A percentile compares a stretch with the other conserved stretches of the same genome.
Evolutionary conservation across 345 rosid species (phyloP).

Genomic region (Geranium rotundifolium): DNA sequence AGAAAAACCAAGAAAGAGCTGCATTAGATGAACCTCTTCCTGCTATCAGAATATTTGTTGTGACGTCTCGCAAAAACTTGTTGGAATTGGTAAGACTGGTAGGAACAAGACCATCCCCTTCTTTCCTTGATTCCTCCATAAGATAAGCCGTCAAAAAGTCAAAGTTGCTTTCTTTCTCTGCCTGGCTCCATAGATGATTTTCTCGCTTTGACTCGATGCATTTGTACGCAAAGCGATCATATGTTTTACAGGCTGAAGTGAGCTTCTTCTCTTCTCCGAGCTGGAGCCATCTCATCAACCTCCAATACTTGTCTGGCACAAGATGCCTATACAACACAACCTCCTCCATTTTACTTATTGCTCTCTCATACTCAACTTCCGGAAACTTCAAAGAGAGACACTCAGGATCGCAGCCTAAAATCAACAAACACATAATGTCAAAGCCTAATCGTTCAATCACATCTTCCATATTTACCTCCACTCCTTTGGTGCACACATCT

Average conservation of each 20-base stretch:
- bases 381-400: constrained; percentile 26
- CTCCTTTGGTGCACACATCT: constrained; percentile 14
- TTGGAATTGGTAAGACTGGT: no score
- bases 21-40: no score
- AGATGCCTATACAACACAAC: constrained; percentile 29
- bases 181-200: no score
- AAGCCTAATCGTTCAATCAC: constrained; percentile 32
- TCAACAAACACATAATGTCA: constrained; percentile 25
- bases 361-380: constrained; percentile 15
- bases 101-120: no score
- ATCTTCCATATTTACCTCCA: constrained; percentile 29
- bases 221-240: constrained; percentile 11
- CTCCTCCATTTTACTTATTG: constrained; percentile 29
- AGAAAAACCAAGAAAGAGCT: no score
- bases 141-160: no score
- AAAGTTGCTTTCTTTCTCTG: no score
- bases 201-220: constrained; percentile 20
- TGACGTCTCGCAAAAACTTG: no score
- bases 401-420: constrained; percentile 30
- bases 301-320: constrained; percentile 27
- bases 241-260: constrained; percentile 12
- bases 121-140: no score
- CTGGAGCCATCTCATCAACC: constrained; percentile 33
- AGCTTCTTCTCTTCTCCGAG: constrained; percentile 27
- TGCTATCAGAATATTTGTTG: no score